Conservation (phyloP, 2,329 filamentous ascomycete species). For the Verticillium alfalfae region DNA sequence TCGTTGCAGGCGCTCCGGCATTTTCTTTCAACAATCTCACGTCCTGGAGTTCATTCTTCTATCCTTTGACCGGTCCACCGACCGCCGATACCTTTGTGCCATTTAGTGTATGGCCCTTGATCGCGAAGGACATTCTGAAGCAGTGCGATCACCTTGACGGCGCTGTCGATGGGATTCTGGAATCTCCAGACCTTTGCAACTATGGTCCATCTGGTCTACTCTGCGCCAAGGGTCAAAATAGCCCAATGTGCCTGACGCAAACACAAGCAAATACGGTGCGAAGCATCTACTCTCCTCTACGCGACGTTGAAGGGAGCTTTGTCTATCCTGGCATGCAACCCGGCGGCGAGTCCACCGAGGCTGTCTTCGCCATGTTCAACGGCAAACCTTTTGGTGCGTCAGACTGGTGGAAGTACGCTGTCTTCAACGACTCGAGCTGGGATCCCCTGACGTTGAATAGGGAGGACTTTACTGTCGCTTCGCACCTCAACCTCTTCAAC, state of each 20-base stretch:
- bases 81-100: slow-evolving; percentile 17
- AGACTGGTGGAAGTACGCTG: slow-evolving; percentile 31
- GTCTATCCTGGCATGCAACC: slow-evolving; percentile 41
- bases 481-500: slow-evolving; percentile 26
- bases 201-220: slow-evolving; percentile 34
- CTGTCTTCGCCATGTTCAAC: slow-evolving; percentile 21
- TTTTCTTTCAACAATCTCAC: slow-evolving; percentile 34
- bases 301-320: slow-evolving; percentile 23
- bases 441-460: slow-evolving; percentile 23
- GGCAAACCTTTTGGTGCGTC: slow-evolving; percentile 15
- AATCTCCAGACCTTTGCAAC: slow-evolving; percentile 35
- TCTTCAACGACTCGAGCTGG: slow-evolving; percentile 32
- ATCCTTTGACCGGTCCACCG: slow-evolving; percentile 33
- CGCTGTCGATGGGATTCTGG: slow-evolving; percentile 41
- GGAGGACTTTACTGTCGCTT: slow-evolving; percentile 27
- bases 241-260: slow-evolving; percentile 30
- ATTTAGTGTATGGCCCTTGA: slow-evolving; percentile 14
- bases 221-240: slow-evolving; percentile 24
- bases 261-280: slow-evolving; percentile 30
- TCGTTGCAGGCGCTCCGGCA: slow-evolving; percentile 42
- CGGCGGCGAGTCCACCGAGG: slow-evolving; percentile 41
- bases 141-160: slow-evolving; percentile 48
- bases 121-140: slow-evolving; percentile 14
- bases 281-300: slow-evolving; percentile 23
- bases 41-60: slow-evolving; percentile 31